phyloP scores from a whole-genome alignment of 768 basidiomycete species.

The Boletus sp. region DNA sequence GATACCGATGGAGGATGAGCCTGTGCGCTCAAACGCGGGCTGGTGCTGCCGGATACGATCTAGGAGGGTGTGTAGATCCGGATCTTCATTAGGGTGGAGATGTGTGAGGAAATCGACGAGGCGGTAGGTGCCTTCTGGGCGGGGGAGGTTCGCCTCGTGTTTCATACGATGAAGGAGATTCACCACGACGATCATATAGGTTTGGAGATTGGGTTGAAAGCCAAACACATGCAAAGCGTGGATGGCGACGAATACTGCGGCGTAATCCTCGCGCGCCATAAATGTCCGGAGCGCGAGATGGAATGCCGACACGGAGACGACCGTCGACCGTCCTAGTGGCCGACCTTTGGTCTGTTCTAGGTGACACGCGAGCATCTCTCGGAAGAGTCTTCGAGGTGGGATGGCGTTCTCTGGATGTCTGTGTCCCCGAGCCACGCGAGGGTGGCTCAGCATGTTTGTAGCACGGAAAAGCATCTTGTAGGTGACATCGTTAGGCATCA shows the following conservation, averaged over 20 bases:
- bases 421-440: conserved; percentile 23
- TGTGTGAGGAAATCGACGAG: conserved; percentile 25
- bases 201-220: conserved; percentile 33
- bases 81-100: conserved; percentile 21
- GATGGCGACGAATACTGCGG: conserved; percentile 43
- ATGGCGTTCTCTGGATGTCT: conserved; percentile 23
- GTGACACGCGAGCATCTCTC: conserved; percentile 42
- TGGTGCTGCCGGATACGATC: conserved; percentile 13
- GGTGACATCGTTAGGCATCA: conserved; percentile 42
- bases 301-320: conserved; percentile 35
- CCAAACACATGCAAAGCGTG: conserved; percentile 29
- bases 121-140: conserved; percentile 6
- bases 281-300: conserved; percentile 45
- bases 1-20: conserved; percentile 9
- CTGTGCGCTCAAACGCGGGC: neutral
- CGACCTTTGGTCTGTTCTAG: conserved; percentile 16
- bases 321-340: conserved; percentile 21
- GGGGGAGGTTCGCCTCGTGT: conserved; percentile 11
- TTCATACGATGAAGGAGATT: conserved; percentile 36
- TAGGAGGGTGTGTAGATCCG: conserved; percentile 7
- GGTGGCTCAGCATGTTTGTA: conserved; percentile 12
- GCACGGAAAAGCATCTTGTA: conserved; percentile 44
- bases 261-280: conserved; percentile 43
- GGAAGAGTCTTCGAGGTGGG: conserved; percentile 41
- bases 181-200: conserved; percentile 40